phyloP scores from a whole-genome alignment of 768 basidiomycete species.

The Kwoniella sp. region DNA sequence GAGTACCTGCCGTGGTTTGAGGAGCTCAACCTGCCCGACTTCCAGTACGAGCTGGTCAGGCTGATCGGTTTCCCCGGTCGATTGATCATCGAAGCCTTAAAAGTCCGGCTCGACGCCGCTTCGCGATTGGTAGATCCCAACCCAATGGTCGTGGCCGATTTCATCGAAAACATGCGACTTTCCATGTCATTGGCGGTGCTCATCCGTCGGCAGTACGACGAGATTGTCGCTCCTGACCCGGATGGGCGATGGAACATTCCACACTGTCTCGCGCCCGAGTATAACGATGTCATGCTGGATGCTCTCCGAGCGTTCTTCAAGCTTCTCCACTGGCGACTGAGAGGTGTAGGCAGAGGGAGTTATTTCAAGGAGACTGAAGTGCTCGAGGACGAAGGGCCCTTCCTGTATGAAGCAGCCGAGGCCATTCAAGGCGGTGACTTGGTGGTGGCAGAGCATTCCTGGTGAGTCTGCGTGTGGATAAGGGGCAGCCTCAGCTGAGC shows the following conservation, averaged over 20 bases:
- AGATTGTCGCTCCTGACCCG: constrained; percentile 80
- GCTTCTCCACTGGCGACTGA: constrained; percentile 91
- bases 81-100: constrained; percentile 84
- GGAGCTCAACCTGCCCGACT: constrained; percentile 81
- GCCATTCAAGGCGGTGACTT: constrained; percentile 80
- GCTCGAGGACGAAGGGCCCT: constrained; percentile 93
- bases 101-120: constrained; percentile 74
- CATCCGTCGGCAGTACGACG: constrained; percentile 90
- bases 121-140: constrained; percentile 83
- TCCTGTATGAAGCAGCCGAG: constrained; percentile 86
- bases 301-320: constrained; percentile 85
- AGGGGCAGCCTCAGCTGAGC: not conserved
- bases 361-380: constrained; percentile 98
- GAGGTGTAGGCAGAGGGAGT: constrained; percentile 82
- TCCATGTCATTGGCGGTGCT: constrained; percentile 87
- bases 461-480: constrained; percentile 56
- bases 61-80: constrained; percentile 95
- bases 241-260: constrained; percentile 84
- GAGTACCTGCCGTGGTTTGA: constrained; percentile 69
- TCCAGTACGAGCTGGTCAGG: constrained; percentile 80
- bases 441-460: constrained; percentile 90
- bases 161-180: constrained; percentile 86
- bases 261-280: constrained; percentile 80
- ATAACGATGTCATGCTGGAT: constrained; percentile 82
- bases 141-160: constrained; percentile 84